Evolutionary conservation across 768 basidiomycete genomes (phyloP).

Genomic region (Pulveroboletus sp.): DNA sequence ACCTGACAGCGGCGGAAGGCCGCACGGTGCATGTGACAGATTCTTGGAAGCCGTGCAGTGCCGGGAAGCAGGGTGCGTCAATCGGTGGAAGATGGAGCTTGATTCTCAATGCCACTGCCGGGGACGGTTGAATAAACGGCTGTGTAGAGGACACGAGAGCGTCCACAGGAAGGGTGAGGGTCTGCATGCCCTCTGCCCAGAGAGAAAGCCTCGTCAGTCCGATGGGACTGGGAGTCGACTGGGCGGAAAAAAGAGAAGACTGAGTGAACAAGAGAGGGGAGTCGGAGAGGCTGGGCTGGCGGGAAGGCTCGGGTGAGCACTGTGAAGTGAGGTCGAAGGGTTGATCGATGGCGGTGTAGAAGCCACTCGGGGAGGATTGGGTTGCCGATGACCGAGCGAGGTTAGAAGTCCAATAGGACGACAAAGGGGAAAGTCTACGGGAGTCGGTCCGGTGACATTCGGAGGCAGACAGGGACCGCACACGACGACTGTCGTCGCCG

Average conservation of each 20-base stretch:
- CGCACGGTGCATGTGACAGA: conserved; percentile 50
- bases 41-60: conserved; percentile 61
- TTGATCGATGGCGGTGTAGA: conserved; percentile 25
- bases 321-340: conserved; percentile 17
- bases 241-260: conserved; percentile 26
- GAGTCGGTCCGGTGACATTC: conserved; percentile 26
- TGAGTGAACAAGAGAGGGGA: conserved; percentile 28
- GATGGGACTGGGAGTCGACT: conserved; percentile 33
- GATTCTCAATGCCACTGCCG: conserved; percentile 49
- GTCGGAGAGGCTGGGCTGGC: conserved; percentile 24
- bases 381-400: conserved; percentile 23
- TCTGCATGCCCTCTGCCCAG: conserved; percentile 66
- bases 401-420: conserved; percentile 29
- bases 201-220: conserved; percentile 44
- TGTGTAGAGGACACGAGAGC: conserved; percentile 41
- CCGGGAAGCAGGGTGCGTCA: conserved; percentile 48
- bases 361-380: conserved; percentile 22
- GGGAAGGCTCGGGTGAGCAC: conserved; percentile 23
- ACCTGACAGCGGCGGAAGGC: conserved; percentile 55
- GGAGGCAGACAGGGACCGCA: conserved; percentile 31
- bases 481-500: conserved; percentile 29
- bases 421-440: conserved; percentile 33
- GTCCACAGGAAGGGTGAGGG: conserved; percentile 57
- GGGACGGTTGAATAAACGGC: conserved; percentile 34
- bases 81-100: conserved; percentile 55